Percentiles rank a stretch among this genome's conserved stretches.
phyloP scores from a whole-genome alignment of 805 yeast genomes.

The Metschnikowia matae region DNA sequence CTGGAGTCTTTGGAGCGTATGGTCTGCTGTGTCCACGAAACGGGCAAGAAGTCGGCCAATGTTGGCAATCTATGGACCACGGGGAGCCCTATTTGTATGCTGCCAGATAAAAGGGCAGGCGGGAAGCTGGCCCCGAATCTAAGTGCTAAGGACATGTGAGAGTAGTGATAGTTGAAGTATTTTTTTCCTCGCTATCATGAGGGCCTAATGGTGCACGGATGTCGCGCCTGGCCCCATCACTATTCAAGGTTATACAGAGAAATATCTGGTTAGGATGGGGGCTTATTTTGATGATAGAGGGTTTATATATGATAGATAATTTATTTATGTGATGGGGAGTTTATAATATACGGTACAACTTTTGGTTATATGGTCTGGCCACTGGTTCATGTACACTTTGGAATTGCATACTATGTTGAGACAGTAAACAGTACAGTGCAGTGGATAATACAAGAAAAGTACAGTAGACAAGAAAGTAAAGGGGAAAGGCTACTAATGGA shows the following conservation, averaged over 20 bases:
- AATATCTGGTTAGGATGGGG: too few relatives aligned
- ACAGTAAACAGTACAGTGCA: too few relatives aligned
- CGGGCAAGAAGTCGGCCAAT: conserved; percentile 14
- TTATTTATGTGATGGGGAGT: too few relatives aligned
- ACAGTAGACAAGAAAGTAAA: too few relatives aligned
- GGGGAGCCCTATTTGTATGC: conserved; percentile 14
- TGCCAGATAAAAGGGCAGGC: conserved; percentile 2
- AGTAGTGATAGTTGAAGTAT: background rate
- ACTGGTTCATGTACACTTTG: too few relatives aligned
- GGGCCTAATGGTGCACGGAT: background rate
- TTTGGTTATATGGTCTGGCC: too few relatives aligned
- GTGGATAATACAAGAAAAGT: too few relatives aligned
- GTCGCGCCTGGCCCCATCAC: background rate
- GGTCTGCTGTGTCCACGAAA: conserved; percentile 4
- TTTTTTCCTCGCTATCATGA: conserved; percentile 1
- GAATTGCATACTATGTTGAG: too few relatives aligned
- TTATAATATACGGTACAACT: too few relatives aligned
- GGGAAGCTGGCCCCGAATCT: conserved; percentile 21
- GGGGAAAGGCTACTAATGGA: too few relatives aligned
- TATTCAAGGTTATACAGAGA: too few relatives aligned
- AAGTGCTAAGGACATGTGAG: conserved; percentile 24
- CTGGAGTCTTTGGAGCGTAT: conserved; percentile 20
- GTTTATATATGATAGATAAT: too few relatives aligned
- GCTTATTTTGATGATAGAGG: background rate
- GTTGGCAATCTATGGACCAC: conserved; percentile 12